These are phyloP conservation scores for Cerrena zonata DNA, from an alignment of 1,284 basidiomycete species.

Conservation along the genomic window DNA sequence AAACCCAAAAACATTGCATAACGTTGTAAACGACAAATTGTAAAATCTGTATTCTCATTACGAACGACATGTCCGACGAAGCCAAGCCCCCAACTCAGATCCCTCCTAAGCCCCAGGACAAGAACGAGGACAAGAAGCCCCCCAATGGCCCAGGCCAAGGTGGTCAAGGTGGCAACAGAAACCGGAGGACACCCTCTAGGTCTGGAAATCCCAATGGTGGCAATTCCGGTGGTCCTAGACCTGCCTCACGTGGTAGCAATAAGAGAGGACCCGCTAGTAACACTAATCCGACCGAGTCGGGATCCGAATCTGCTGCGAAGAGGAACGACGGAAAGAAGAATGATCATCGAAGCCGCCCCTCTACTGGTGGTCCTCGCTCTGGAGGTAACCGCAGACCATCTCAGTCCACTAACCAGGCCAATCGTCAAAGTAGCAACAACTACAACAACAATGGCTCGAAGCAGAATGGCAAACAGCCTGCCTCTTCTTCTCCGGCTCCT, in stretches of 20 bases:
- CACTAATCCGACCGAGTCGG: constrained; percentile 50
- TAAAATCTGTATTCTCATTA: constrained; percentile 46
- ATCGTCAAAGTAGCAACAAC: constrained; percentile 33
- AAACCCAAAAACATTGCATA: constrained; percentile 51
- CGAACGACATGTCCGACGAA: constrained; percentile 83
- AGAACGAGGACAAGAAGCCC: constrained; percentile 67
- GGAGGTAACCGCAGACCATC: constrained; percentile 50
- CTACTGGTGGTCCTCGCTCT: constrained; percentile 38
- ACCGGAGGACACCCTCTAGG: constrained; percentile 51
- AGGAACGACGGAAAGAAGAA: constrained; percentile 53
- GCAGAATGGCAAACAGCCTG: constrained; percentile 25
- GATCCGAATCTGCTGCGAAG: constrained; percentile 62
- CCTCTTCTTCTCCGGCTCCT: constrained; percentile 45
- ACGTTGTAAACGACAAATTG: constrained; percentile 32
- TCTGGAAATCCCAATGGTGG: constrained; percentile 39
- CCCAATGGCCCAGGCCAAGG: constrained; percentile 23
- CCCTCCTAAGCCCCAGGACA: constrained; percentile 29
- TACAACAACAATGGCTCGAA: constrained; percentile 29
- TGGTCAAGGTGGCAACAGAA: constrained; percentile 36
- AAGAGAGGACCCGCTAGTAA: constrained; percentile 43
- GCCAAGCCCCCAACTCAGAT: constrained; percentile 49
- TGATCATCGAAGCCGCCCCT: constrained; percentile 50
- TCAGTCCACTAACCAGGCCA: constrained; percentile 41
- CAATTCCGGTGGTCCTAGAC: constrained; percentile 41
- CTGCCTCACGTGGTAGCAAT: constrained; percentile 58